phyloP scores from a whole-genome alignment of 257 asterid genomes.

The Pogostemon cablin region DNA sequence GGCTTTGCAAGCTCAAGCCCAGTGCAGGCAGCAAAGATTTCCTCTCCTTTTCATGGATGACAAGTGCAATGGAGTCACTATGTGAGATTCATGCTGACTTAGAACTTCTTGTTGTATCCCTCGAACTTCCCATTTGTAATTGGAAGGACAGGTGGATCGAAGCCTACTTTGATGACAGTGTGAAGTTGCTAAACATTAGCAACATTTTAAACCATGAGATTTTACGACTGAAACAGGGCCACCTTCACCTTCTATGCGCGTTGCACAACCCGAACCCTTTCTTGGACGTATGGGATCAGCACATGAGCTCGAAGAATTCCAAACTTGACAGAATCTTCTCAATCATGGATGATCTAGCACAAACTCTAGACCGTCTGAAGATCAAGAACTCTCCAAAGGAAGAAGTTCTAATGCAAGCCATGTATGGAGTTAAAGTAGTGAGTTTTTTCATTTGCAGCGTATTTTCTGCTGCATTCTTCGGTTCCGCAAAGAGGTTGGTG shows the following conservation, averaged over 20 bases:
- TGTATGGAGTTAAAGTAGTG: constrained; percentile 73
- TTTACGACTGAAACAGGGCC: constrained; percentile 74
- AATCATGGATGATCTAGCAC: constrained; percentile 58
- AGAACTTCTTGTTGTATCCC: constrained; percentile 66
- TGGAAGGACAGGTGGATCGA: constrained; percentile 97
- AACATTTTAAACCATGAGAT: constrained; percentile 79
- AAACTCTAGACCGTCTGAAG: constrained; percentile 71
- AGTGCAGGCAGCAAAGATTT: constrained; percentile 49
- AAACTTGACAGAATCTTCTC: constrained; percentile 66
- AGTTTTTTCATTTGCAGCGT: constrained; percentile 69
- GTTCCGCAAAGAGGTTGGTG: constrained; percentile 58
- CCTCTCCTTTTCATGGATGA: constrained; percentile 77
- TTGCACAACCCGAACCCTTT: constrained; percentile 58
- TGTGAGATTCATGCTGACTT: constrained; percentile 75
- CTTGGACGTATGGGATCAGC: constrained; percentile 69
- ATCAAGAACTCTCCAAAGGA: constrained; percentile 81
- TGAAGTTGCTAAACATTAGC: constrained; percentile 76
- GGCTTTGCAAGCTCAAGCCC: constrained; percentile 70
- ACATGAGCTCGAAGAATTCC: constrained; percentile 62
- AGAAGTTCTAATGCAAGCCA: constrained; percentile 76
- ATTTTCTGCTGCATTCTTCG: constrained; percentile 69
- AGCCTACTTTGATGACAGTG: constrained; percentile 72
- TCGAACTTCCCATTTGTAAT: constrained; percentile 73
- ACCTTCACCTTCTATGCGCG: constrained; percentile 64
- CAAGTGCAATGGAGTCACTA: constrained; percentile 57